Evolutionary conservation across 2,329 filamentous ascomycete genomes (phyloP).

Genomic region (Fusarium sp.): DNA sequence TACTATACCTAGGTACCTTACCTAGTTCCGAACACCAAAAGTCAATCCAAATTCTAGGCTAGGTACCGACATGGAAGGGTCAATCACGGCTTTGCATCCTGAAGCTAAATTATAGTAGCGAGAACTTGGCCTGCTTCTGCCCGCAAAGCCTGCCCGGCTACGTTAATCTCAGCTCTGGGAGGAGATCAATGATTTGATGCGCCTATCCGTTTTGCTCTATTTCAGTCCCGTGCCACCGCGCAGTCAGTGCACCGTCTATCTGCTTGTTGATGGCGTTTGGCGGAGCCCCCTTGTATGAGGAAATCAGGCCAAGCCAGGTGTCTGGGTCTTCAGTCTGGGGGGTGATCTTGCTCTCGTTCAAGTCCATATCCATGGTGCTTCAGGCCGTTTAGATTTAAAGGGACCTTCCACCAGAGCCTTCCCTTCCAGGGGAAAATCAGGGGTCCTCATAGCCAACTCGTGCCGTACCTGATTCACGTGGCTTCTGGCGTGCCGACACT

Average conservation of each 20-base stretch:
- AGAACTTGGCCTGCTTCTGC: slow-evolving; percentile 4
- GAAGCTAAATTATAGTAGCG: slow-evolving; percentile 14
- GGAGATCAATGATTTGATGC: slow-evolving; percentile 32
- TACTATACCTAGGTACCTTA: not conserved
- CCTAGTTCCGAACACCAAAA: slow-evolving; percentile 7
- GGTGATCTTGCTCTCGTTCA: not conserved
- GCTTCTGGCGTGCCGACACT: slow-evolving; percentile 25
- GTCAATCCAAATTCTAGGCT: not conserved
- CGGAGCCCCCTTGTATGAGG: slow-evolving; percentile 14
- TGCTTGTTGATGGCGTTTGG: slow-evolving; percentile 30
- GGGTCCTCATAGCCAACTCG: slow-evolving; percentile 30
- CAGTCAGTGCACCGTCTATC: slow-evolving; percentile 33
- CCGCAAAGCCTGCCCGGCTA: slow-evolving; percentile 4
- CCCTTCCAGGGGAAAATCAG: slow-evolving; percentile 33
- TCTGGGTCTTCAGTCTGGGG: slow-evolving; percentile 4
- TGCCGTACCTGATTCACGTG: slow-evolving; percentile 43
- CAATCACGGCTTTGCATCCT: slow-evolving; percentile 19
- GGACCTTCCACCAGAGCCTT: slow-evolving; percentile 6
- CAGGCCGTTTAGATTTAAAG: slow-evolving; percentile 8
- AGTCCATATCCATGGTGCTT: slow-evolving; percentile 2
- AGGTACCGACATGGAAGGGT: slow-evolving; percentile 1
- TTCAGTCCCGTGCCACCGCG: slow-evolving; percentile 27
- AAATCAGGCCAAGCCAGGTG: not conserved
- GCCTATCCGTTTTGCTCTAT: slow-evolving; percentile 28
- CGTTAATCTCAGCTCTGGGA: slow-evolving; percentile 13